phyloP scores from a whole-genome alignment of 352 stramenopile genomes.

The Phytophthora uliginosa region DNA sequence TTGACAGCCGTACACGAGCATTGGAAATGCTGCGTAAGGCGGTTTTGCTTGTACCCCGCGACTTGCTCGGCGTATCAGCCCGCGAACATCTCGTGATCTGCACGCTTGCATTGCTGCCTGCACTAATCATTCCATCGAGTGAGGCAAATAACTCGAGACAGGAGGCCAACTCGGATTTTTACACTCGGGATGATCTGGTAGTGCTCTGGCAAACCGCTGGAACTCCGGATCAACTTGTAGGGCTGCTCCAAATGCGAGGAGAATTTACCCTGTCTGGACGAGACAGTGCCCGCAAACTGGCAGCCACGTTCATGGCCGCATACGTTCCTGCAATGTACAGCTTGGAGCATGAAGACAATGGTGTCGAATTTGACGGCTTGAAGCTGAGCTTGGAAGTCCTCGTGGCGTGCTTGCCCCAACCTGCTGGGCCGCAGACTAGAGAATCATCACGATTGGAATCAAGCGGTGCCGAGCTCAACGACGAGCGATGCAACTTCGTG shows the following conservation, averaged over 20 bases:
- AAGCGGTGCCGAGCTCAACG: neutral
- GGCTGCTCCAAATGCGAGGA: constrained; percentile 17
- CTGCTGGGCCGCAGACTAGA: neutral
- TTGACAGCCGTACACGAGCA: constrained; percentile 19
- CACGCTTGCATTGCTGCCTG: constrained; percentile 49
- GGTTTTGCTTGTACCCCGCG: constrained; percentile 38
- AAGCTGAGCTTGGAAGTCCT: constrained; percentile 38
- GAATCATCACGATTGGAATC: neutral
- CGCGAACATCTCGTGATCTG: constrained; percentile 58
- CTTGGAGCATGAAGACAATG: constrained; percentile 16
- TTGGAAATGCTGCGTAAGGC: constrained; percentile 33
- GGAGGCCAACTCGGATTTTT: constrained; percentile 8
- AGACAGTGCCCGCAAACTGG: constrained; percentile 6
- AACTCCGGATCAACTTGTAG: constrained; percentile 17
- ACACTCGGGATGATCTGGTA: constrained; percentile 26
- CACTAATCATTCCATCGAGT: constrained; percentile 21
- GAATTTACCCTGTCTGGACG: constrained; percentile 3
- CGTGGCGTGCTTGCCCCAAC: constrained; percentile 38
- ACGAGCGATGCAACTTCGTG: constrained; percentile 5
- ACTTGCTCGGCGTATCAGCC: constrained; percentile 43
- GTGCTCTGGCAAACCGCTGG: constrained; percentile 19
- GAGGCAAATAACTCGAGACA: neutral
- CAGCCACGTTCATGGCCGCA: constrained; percentile 15
- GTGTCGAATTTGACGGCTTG: constrained; percentile 23
- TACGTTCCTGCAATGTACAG: constrained; percentile 31